Conservation (phyloP, 768 basidiomycete genomes). For the Leccinum variicolor region DNA sequence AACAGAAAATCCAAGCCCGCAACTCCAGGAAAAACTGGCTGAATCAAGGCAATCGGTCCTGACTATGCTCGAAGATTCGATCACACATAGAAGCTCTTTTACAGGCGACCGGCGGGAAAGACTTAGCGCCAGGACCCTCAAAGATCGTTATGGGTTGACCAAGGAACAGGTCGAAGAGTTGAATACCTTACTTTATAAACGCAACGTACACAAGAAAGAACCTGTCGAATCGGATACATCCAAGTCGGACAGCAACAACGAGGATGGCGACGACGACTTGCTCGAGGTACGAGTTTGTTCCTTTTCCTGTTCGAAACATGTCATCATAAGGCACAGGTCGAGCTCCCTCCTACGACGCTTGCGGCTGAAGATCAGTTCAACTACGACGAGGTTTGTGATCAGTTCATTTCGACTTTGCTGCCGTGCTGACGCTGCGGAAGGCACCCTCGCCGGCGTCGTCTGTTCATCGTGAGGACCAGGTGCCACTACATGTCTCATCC, state of each 20-base stretch:
- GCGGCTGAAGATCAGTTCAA: neutral
- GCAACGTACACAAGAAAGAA: neutral
- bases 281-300: neutral
- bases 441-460: too few species aligned
- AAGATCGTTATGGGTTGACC: slow-evolving; percentile 12
- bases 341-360: neutral
- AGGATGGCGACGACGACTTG: neutral
- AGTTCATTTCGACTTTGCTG: too few species aligned
- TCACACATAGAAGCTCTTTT: slow-evolving; percentile 16
- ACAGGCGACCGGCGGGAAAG: slow-evolving; percentile 8
- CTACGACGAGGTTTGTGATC: neutral
- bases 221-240: too few species aligned
- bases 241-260: too few species aligned
- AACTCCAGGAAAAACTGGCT: slow-evolving; percentile 2
- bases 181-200: slow-evolving; percentile 1
- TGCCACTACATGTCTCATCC: too few species aligned
- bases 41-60: slow-evolving; percentile 15
- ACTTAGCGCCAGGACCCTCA: slow-evolving; percentile 5
- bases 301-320: neutral
- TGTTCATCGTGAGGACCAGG: too few species aligned
- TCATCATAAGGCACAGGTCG: neutral
- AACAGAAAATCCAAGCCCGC: neutral
- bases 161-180: slow-evolving; percentile 1
- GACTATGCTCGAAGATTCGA: slow-evolving; percentile 20
- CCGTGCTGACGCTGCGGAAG: too few species aligned